phyloP scores from a whole-genome alignment of 2,329 filamentous ascomycete genomes.

The Penicillium decumbens region DNA sequence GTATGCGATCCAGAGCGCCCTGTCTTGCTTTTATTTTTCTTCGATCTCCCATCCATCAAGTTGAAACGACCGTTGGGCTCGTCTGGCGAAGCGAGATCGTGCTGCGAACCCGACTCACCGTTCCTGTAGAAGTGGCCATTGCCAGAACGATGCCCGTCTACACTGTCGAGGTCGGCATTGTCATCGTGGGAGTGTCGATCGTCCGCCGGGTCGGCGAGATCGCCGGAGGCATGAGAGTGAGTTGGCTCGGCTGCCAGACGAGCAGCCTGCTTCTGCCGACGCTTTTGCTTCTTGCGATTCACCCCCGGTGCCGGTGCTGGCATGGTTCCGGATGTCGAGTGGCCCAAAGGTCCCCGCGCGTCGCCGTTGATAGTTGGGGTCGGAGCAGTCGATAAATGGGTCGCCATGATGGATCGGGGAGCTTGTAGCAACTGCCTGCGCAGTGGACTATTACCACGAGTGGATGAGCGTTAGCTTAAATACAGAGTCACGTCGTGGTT shows the following conservation, averaged over 20 bases:
- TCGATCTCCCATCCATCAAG: slow-evolving; percentile 32
- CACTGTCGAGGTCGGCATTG: slow-evolving; percentile 30
- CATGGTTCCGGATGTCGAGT: slow-evolving; percentile 10
- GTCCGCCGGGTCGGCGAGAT: slow-evolving; percentile 27
- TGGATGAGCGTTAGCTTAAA: slow-evolving; percentile 1
- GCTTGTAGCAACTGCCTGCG: slow-evolving; percentile 23
- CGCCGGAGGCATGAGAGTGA: slow-evolving; percentile 25
- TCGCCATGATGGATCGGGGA: slow-evolving; percentile 28
- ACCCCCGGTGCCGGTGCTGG: slow-evolving; percentile 40
- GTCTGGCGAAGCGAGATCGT: slow-evolving; percentile 12
- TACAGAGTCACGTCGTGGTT: slow-evolving; percentile 4
- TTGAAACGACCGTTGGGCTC: slow-evolving; percentile 22
- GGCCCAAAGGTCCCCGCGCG: slow-evolving; percentile 22
- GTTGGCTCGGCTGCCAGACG: slow-evolving; percentile 58
- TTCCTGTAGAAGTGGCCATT: slow-evolving; percentile 55
- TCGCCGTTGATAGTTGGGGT: slow-evolving; percentile 31
- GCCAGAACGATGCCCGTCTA: slow-evolving; percentile 42
- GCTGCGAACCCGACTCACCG: slow-evolving; percentile 40
- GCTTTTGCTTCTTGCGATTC: slow-evolving; percentile 94
- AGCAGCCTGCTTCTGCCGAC: slow-evolving; percentile 76
- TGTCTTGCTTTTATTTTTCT: slow-evolving; percentile 43
- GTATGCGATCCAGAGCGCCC: slow-evolving; percentile 32
- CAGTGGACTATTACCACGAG: slow-evolving; percentile 12
- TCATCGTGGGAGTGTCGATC: slow-evolving; percentile 29
- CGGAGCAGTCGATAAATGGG: slow-evolving; percentile 23